Evolutionary conservation across 495 filamentous ascomycete species (phyloP), one percentile per base, ranked within the genome.

Genomic region (Hyaloscypha hepaticicola): DNA sequence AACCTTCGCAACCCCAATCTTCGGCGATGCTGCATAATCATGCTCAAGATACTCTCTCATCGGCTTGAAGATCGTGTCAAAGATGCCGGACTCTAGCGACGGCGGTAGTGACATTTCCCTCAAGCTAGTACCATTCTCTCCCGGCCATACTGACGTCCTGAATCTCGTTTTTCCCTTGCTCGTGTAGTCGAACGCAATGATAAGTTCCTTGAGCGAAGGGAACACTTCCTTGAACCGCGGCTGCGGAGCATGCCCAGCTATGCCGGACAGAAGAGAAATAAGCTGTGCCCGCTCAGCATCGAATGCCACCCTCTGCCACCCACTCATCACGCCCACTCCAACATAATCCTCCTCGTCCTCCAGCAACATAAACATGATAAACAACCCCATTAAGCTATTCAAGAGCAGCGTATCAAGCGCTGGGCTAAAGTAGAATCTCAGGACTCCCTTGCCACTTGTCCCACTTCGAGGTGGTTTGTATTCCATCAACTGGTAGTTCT

Each of bases 221-320:
- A 72, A 72, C 14, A 71, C 56, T n/a, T 57, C 55, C 41, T 63
- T 68, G 28, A 71, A 68, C 41, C 63, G 48, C 3, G 69, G 69
- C 48, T 66, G 59, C 0, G 62, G 66, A 24, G 63, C 55, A 57
- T 66, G 69, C 5, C 69, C 69, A 49, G 60, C 27, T 14, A 68
- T 55, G 6, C 69, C 69, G 12, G 66, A 65, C 0, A 71, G 66
- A 3, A 71, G 50, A 26, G 66, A 63, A 26, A 71, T 68, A 19
- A 71, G 58, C 29, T 71, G 69, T 41, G 69, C 69, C 3, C 69
- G 62, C 50, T 71, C 69, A 0, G 69, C 69, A 62, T 71, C 69
- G 24, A 71, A 63, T 1, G 69, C 69, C 7, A 71, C 63, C 22
- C 62, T 60, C 55, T 68, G 38, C 69, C 69, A 71, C 0, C 66